Evolutionary conservation across 202 grass and related monocot species (phyloP).

Genomic region (Bolboschoenoplectus hybrid): DNA sequence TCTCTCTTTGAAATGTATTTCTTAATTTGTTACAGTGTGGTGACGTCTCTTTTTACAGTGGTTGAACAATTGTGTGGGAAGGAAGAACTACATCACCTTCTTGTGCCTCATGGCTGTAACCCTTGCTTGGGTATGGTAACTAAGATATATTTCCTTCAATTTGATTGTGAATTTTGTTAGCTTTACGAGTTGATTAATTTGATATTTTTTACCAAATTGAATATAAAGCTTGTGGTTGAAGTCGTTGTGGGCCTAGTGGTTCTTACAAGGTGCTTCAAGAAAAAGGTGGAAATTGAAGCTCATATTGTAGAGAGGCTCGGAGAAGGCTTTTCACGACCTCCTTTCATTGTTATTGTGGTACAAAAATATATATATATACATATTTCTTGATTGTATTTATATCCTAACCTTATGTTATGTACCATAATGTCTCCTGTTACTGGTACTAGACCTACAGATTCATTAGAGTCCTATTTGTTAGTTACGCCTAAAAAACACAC

Average conservation of each 20-base stretch:
- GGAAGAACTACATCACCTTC: slow-evolving; percentile 91
- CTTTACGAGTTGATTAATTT: slow-evolving; percentile 26
- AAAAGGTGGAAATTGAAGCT: slow-evolving; percentile 57
- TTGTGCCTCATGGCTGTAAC: slow-evolving; percentile 88
- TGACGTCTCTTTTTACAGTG: slow-evolving; percentile 53
- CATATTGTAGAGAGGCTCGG: slow-evolving; percentile 81
- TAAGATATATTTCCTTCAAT: slow-evolving; percentile 3
- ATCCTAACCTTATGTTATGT: not conserved
- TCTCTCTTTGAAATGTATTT: slow-evolving; percentile 4
- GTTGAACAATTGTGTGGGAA: slow-evolving; percentile 98
- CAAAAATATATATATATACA: slow-evolving; percentile 14
- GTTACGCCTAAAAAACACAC: not conserved
- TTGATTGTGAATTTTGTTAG: slow-evolving; percentile 35
- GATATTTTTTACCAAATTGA: slow-evolving; percentile 41
- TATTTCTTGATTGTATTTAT: not conserved
- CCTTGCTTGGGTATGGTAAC: slow-evolving; percentile 73
- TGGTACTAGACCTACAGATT: not conserved
- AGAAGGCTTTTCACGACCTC: slow-evolving; percentile 81
- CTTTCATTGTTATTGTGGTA: slow-evolving; percentile 79
- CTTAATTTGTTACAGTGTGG: not conserved
- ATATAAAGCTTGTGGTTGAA: slow-evolving; percentile 76
- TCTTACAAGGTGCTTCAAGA: slow-evolving; percentile 74
- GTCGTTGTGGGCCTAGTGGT: slow-evolving; percentile 78
- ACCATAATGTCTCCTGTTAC: not conserved
- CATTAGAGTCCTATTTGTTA: not conserved